These are phyloP conservation scores for Brassica juncea DNA, from an alignment of 345 rosid species.

Conservation along the genomic window DNA sequence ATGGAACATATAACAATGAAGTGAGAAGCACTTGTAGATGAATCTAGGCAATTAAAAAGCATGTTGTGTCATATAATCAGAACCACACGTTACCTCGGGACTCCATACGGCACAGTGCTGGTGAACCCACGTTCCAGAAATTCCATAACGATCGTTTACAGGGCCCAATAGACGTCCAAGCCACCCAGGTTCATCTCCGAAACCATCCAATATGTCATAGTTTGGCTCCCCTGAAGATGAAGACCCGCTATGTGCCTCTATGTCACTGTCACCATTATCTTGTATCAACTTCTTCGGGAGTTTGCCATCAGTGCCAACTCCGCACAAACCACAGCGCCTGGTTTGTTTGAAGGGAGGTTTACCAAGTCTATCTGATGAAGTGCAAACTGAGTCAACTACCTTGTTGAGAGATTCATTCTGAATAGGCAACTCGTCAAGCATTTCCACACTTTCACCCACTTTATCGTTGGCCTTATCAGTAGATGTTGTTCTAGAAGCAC, in stretches of 20 bases:
- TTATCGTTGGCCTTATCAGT: constrained; percentile 41
- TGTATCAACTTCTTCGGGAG: constrained; percentile 77
- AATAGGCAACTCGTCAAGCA: constrained; percentile 45
- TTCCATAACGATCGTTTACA: constrained; percentile 89
- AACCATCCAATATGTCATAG: constrained; percentile 94
- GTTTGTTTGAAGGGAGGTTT: constrained; percentile 68
- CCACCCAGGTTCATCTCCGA: constrained; percentile 93
- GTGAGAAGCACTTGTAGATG: constrained; percentile 22
- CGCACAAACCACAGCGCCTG: constrained; percentile 91
- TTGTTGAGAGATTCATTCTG: constrained; percentile 41
- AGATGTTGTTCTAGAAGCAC: constrained; percentile 28
- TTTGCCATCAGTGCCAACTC: constrained; percentile 92
- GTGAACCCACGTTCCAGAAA: constrained; percentile 99
- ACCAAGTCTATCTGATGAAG: constrained; percentile 39
- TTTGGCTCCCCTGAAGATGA: constrained; percentile 83
- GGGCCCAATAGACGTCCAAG: constrained; percentile 96
- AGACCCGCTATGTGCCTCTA: constrained; percentile 74
- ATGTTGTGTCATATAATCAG: constrained; percentile 8
- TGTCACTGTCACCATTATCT: constrained; percentile 72
- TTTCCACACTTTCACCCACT: constrained; percentile 38
- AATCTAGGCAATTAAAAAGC: constrained; percentile 17
- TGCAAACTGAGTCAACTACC: constrained; percentile 39
- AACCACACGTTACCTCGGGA: constrained; percentile 72
- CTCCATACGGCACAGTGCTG: constrained; percentile 98
- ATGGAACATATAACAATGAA: neutral